Base-by-base conservation (phyloP, 345 rosid genomes). In the Crucihimalaya himalaica region DNA sequence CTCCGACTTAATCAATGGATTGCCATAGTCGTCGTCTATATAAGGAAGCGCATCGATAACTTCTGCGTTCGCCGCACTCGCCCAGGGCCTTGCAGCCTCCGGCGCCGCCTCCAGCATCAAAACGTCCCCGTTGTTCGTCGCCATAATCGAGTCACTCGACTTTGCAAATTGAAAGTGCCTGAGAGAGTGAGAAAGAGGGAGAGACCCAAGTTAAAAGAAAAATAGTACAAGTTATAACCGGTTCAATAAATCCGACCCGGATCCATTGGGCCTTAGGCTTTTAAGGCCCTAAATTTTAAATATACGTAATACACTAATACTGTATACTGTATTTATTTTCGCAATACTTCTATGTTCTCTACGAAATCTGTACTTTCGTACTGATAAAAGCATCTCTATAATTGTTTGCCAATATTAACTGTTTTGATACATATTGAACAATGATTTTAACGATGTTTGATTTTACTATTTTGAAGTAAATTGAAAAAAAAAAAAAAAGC, bases 11-110 rank as follows among this genome's bases (percentile, higher is more conserved):
- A 95, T 83, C 73, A 63, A 64, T 3, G 91, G 92, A 66, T 91
- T 75, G 11, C 87, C 89, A 51, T 92, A 95, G 78, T 95, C 97
- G 62, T 87, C 97, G 81, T 95, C 99, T 21, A 95, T 95, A 83
- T 95, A 92, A 32, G 97, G 99, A 79, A 95, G 84, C 9, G 99
- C 96, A 71, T 95, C 99, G 39, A 95, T 82, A 35, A 83, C 80
- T 77, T 95, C 92, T 0, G 97, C 92, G 64, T 78, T 84, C 8
- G 83, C 80, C 50, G 88, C 64, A 39, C 76, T 76, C 1, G 86
- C 80, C 98, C 98, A 93, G 0, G 91, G 87, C 12, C 83, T 83
- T n/a, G 85, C 65, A 27, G 80, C 58, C 42, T 79, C 86, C 70
- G 89, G 90, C 12, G 91, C 66, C 12, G 89, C 97, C 81, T 92